Evolutionary conservation across 768 basidiomycete species (phyloP), one percentile per base, ranked within the genome.

Genomic region (Phlebiopsis flavidoalba): DNA sequence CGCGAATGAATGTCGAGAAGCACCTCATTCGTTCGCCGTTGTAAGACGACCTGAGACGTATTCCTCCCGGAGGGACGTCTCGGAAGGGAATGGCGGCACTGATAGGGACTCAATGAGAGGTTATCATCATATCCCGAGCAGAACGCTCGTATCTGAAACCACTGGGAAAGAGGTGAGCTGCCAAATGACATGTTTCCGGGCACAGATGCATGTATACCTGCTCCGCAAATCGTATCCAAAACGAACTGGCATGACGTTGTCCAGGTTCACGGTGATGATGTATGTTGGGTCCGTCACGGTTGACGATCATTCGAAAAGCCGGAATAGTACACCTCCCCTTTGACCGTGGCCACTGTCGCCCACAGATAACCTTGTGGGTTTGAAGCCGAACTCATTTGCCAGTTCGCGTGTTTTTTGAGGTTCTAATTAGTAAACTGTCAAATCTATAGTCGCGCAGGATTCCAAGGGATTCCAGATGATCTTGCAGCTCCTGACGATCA

Each of bases 341-440:
- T 22, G 1, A 45, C 22, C 14, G 48, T 40, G n/a, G n/a, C n/a
- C n/a, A n/a, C n/a, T n/a, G n/a, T n/a, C n/a, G 12, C 62, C 62
- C 3, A 63, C 33, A 3, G 45, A 22, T 0, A 63, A 15, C 2
- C 49, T 14, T 1, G 43, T 46, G 19, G 62, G 62, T 37, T 63
- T 63, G 62, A 63, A 60, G 3, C 58, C 58, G 37, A 63, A 63
- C 37, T 63, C 62, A 22, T 53, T 55, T 12, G n/a, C 62, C 62
- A 2, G 52, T 54, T 3, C 62, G 52, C 2, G 58, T 63, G 35
- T 63, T 60, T 19, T 60, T 22, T 2, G 62, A 60, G 1, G 62
- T 59, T 26, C 62, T 24, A 7, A 19, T 10, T 0, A 63, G 58
- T 8, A 63, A 49, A 4, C 56, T 58, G 12, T 59, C 58, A 17